Evolutionary conservation across 129 eudicot species (phyloP), one percentile per base, ranked within the genome.

Genomic region (Artemisia argyi): DNA sequence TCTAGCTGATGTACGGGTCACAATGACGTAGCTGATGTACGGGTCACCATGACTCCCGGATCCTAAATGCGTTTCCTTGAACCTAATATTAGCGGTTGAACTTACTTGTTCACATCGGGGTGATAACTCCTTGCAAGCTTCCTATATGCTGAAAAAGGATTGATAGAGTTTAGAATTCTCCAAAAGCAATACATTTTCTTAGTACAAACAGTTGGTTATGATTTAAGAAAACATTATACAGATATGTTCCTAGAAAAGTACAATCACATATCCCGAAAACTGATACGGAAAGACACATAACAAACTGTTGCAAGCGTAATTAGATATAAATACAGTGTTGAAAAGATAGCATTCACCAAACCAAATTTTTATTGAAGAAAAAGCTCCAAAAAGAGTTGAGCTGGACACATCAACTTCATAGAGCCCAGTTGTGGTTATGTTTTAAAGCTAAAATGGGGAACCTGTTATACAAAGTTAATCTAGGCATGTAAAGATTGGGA

Each of bases 81-180:
- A n/a, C n/a, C n/a, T n/a, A n/a, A n/a, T n/a, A n/a, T n/a, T n/a
- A 32, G 68, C 63, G 77, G 32, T 19, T 28, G 20, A 69, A 76
- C 97, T 79, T 79, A 93, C 98, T 93, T 93, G 92, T 93, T 93
- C 72, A 93, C 98, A 85, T 93, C 98, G 52, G 98, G 98, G 78
- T 93, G 98, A 73, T 82, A 87, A 83, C 76, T 89, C 83, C 98
- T 82, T 26, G 98, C 98, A 80, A 93, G 98, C 90, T 93, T 87
- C 82, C 96, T 80, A 80, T 93, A 93, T 28, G 98, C 98, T 93
- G 87, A 80, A 62, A 64, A 74, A 9, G 17, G 47, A 76, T 69
- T 19, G 32, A 32, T 8, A 61, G 35, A 61, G 69, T 70, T 53
- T 55, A 70, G 65, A 35, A 3, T 55, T 53, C 44, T 56, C 24